Base-by-base conservation (phyloP, 805 yeast species). In the Saccharomyces jurei region DNA sequence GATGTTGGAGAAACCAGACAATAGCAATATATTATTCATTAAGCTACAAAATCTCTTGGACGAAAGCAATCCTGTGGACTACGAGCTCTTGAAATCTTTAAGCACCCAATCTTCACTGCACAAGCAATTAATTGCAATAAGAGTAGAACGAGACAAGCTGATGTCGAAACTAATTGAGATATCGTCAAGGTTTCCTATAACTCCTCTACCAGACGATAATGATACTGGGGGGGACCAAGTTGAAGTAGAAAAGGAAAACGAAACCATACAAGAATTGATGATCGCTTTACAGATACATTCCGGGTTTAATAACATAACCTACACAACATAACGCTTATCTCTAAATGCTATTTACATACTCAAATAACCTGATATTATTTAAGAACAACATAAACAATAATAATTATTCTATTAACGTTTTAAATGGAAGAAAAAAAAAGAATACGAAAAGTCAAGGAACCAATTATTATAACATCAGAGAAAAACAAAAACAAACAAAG, bases 261-360 rank as follows among this genome's bases (percentile, higher is more conserved):
- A 59, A 26, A 54, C 57, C 0, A 50, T 64, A 4, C 53, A 55
- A 29, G 58, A 64, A 46, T 46, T 64, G 10, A 50, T 64, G 6
- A 30, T 58, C 14, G 66, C 66, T 8, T 50, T 64, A 28, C 56
- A 63, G 51, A 52, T 63, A 4, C 62, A 61, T 41, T 57, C 58
- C 25, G 64, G 64, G 9, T 36, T 17, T 36, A 36, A 25, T 6
- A 17, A 36, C 22, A n/a, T 36, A 36, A 17, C 25, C 25, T 36
- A 36, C 11, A 13, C 44, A 36, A 36, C 17, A 17, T 36, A 9
- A 17, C 10, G 2, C 17, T 17, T 36, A 17, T 36, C 11, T 10
- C 25, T 6, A 8, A 17, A 6, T 17, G 11, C 10, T 36, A 36
- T 36, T 8, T 36, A 36, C 25, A 36, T 36, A 36, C 17, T 36